A percentile compares a stretch with the other conserved stretches of the same genome.
Evolutionary conservation across 192 early-diverging fungal species (phyloP).

Genomic region (Fimicolochytrium jonesii): DNA sequence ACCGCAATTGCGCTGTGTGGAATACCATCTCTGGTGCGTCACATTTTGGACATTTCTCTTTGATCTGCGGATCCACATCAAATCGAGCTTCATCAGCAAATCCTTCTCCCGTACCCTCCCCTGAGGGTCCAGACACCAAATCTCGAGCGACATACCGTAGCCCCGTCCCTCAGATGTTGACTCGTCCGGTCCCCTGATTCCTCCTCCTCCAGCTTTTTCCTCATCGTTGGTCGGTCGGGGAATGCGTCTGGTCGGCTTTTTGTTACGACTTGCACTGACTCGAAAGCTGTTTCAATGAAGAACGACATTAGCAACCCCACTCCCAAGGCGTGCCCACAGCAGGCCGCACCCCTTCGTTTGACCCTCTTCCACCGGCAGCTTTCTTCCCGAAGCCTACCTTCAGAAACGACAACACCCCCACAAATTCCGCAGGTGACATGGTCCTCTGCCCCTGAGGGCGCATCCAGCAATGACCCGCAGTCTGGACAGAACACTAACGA

Average conservation of each 20-base stretch:
- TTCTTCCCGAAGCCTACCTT: slow-evolving; percentile 46
- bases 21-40: slow-evolving; percentile 91
- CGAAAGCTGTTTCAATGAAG: too few species aligned
- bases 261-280: slow-evolving; percentile 77
- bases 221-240: slow-evolving; percentile 43
- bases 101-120: neutral
- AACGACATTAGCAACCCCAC: too few species aligned
- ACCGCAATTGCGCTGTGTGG: slow-evolving; percentile 94
- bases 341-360: neutral
- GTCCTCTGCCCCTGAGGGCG: slow-evolving; percentile 66
- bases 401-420: slow-evolving; percentile 57
- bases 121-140: too few species aligned
- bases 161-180: slow-evolving; percentile 40
- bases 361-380: too few species aligned
- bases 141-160: slow-evolving; percentile 39
- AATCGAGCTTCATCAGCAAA: too few species aligned
- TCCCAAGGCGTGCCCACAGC: too few species aligned
- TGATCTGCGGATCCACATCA: slow-evolving; percentile 74
- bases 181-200: slow-evolving; percentile 10
- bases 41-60: slow-evolving; percentile 95
- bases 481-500: slow-evolving; percentile 83
- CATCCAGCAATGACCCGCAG: slow-evolving; percentile 88
- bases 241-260: slow-evolving; percentile 72
- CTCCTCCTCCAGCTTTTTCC: slow-evolving; percentile 5
- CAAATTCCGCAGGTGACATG: slow-evolving; percentile 80